Conservation (phyloP, 495 filamentous ascomycete genomes). For the Hypomontagnella monticulosa region DNA sequence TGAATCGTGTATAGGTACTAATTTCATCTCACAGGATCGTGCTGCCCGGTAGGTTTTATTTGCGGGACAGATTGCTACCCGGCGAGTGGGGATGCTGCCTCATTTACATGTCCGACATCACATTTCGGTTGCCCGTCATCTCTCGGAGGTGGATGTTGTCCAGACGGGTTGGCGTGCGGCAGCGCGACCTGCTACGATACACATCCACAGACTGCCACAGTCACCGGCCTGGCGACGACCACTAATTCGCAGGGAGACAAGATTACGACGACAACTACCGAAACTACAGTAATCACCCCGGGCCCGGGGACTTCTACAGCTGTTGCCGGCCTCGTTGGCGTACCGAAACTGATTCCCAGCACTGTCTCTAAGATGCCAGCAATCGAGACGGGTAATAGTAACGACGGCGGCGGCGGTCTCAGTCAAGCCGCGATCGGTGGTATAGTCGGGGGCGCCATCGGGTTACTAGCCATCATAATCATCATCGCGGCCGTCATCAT, state of each 20-base stretch:
- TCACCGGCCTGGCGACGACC: slow-evolving; percentile 48
- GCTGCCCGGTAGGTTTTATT: slow-evolving; percentile 46
- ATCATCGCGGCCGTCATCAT: slow-evolving; percentile 51
- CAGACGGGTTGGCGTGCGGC: slow-evolving; percentile 51
- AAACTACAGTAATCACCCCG: slow-evolving; percentile 42
- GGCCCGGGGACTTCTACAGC: slow-evolving; percentile 33
- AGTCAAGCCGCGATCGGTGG: slow-evolving; percentile 51
- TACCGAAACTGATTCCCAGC: slow-evolving; percentile 52
- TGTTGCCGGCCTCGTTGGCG: slow-evolving; percentile 14
- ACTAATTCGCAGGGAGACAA: slow-evolving; percentile 45
- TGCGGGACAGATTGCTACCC: slow-evolving; percentile 47
- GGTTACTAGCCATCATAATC: slow-evolving; percentile 50
- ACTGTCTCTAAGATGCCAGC: slow-evolving; percentile 51
- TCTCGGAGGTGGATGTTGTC: slow-evolving; percentile 54
- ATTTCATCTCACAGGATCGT: slow-evolving; percentile 31
- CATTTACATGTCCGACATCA: slow-evolving; percentile 44
- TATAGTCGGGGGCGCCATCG: slow-evolving; percentile 56
- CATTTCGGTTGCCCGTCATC: slow-evolving; percentile 52
- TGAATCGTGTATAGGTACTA: neutral
- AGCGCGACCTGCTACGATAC: slow-evolving; percentile 50
- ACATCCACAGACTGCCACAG: slow-evolving; percentile 42
- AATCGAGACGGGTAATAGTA: slow-evolving; percentile 26
- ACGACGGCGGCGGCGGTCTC: slow-evolving; percentile 33
- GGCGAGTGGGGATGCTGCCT: slow-evolving; percentile 42
- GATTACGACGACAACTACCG: slow-evolving; percentile 44